These are phyloP conservation scores for Heracleum sosnowskyi DNA, from an alignment of 129 eudicot genomes.

Conservation along the genomic window DNA sequence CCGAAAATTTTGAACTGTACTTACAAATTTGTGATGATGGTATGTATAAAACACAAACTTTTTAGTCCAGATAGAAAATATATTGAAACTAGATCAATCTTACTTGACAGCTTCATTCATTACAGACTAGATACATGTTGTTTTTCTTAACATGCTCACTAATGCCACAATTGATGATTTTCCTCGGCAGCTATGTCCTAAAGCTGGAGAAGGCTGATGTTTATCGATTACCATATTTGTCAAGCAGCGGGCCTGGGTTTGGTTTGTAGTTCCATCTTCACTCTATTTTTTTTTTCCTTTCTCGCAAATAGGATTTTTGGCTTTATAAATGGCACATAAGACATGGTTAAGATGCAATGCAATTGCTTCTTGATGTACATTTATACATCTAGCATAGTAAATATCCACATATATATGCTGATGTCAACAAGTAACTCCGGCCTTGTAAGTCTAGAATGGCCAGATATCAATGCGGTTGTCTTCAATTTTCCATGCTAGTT, in stretches of 20 bases:
- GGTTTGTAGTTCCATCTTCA: constrained; percentile 46
- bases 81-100: background rate
- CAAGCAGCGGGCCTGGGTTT: constrained; percentile 96
- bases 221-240: constrained; percentile 83
- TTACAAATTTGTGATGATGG: background rate
- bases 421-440: background rate
- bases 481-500: background rate
- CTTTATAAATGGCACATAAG: background rate
- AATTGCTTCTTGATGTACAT: background rate
- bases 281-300: background rate
- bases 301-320: background rate
- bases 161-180: constrained; percentile 19
- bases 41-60: background rate
- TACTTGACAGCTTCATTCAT: constrained; percentile 10
- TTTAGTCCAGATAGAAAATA: background rate
- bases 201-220: constrained; percentile 99
- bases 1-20: background rate
- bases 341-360: background rate
- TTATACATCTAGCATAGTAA: background rate
- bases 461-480: background rate
- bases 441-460: background rate
- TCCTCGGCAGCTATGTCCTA: constrained; percentile 67
- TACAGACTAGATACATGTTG: background rate
- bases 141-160: constrained; percentile 3
- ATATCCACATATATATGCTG: background rate